Evolutionary conservation across 306 rosid species (phyloP).

Genomic region (Trifolium dubium): DNA sequence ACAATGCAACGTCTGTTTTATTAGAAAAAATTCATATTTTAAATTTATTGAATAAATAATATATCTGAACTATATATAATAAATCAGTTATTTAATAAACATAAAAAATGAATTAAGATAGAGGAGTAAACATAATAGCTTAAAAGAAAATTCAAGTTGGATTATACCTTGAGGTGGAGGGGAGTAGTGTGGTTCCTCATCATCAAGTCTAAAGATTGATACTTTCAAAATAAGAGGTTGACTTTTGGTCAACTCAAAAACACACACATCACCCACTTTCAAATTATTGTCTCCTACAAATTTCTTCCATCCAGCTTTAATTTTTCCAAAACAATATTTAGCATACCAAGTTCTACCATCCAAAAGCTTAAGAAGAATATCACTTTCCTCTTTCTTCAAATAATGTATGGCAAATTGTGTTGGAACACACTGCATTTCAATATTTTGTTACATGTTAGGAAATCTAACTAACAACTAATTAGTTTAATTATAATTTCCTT

Average conservation of each 20-base stretch:
- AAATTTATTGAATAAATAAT: too few species aligned
- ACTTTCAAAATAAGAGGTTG: conserved; percentile 18
- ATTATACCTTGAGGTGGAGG: not conserved
- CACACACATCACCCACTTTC: conserved; percentile 25
- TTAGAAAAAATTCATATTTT: too few species aligned
- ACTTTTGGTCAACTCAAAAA: conserved; percentile 21
- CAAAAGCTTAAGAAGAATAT: not conserved
- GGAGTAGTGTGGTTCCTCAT: not conserved
- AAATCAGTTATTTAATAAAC: too few species aligned
- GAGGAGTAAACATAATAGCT: not conserved
- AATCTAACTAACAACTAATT: not conserved
- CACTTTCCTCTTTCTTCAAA: not conserved
- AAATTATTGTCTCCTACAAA: conserved; percentile 41
- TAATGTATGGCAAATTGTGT: not conserved
- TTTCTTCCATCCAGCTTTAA: conserved; percentile 47
- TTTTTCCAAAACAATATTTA: not conserved
- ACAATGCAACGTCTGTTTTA: not conserved
- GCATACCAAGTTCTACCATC: conserved; percentile 25
- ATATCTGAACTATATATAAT: too few species aligned
- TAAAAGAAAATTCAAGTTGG: not conserved
- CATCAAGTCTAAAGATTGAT: not conserved
- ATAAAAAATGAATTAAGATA: too few species aligned
- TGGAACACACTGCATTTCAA: conserved; percentile 23
- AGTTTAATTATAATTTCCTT: too few species aligned
- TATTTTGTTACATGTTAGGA: conserved; percentile 1